These are phyloP conservation scores for Eucalyptus sideroxylon DNA, from an alignment of 345 rosid species.

Conservation along the genomic window DNA sequence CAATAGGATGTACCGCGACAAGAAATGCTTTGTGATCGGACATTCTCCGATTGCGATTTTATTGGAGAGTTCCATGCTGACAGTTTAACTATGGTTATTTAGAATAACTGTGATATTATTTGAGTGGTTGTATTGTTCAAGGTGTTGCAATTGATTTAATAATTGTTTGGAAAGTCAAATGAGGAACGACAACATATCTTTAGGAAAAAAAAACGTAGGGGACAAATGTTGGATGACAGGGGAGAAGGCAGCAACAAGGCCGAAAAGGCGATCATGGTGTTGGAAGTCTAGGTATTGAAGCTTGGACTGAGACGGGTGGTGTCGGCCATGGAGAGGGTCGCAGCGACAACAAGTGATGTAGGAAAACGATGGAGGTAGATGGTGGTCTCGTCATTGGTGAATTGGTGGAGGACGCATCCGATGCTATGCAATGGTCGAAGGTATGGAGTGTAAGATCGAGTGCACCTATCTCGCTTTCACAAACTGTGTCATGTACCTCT, in stretches of 20 bases:
- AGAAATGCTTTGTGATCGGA: background rate
- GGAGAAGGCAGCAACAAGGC: background rate
- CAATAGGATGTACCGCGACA: background rate
- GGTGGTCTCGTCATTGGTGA: background rate
- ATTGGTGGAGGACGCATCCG: background rate
- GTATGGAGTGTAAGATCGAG: background rate
- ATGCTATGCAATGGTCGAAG: background rate
- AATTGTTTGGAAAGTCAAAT: background rate
- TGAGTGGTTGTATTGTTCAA: background rate
- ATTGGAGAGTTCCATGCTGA: background rate
- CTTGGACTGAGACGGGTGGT: background rate
- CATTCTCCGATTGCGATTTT: background rate
- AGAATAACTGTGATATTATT: background rate
- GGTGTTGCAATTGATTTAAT: background rate
- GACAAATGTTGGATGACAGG: background rate
- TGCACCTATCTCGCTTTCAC: background rate
- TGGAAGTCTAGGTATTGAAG: background rate
- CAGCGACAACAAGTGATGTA: background rate
- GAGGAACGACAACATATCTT: background rate
- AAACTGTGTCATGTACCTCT: background rate
- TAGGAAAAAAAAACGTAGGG: too few species aligned
- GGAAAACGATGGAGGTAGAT: background rate
- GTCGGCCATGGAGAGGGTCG: background rate
- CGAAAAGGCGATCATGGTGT: background rate
- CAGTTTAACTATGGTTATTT: background rate